Base-by-base conservation (phyloP, 305 asterid genomes). In the Solanum hybrid region DNA sequence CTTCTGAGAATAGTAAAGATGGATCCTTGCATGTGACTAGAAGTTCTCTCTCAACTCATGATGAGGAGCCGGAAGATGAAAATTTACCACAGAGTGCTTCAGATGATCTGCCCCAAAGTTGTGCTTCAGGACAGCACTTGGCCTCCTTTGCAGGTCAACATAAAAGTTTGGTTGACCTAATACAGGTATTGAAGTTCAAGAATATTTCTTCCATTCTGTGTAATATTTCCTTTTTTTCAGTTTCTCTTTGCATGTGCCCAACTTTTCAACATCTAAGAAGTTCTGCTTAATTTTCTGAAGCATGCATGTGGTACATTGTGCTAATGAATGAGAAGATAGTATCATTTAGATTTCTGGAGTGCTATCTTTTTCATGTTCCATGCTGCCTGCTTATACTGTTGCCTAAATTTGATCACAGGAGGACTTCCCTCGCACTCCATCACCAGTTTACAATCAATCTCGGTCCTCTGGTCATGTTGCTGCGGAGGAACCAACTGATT, bases 21-120 rank as follows among this genome's bases (percentile, higher is more conserved):
- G 93, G 91, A 79, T 91, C 94, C 39, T 84, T 91, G 37, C 91
- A 91, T 80, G 73, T 93, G 92, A 91, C 92, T 6, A 92, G 94
- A 88, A 92, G 93, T 89, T 91, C 94, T 89, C 98, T 96, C 90
- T 91, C 98, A 31, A 95, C 97, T 90, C 98, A 96, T 65, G 93
- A 93, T 84, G 98, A 96, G 94, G 99, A 95, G 94, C 95, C 97
- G 12, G 98, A 94, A 90, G 95, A 93, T 41, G 97, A 93, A 90
- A 91, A 89, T 86, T 93, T 96, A 78, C 89, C 94, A 77, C 88
- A 76, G 83, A 92, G 90, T 84, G 90, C 93, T 83, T 91, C 91
- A 7, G 94, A 92, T 89, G 94, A 92, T 80, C 87, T 90, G 89
- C 92, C 90, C 68, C 93, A 91, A 73, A 92, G 82, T 90, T 88